phyloP scores from a whole-genome alignment of 805 yeast genomes.

The Metschnikowia vanudenii region DNA sequence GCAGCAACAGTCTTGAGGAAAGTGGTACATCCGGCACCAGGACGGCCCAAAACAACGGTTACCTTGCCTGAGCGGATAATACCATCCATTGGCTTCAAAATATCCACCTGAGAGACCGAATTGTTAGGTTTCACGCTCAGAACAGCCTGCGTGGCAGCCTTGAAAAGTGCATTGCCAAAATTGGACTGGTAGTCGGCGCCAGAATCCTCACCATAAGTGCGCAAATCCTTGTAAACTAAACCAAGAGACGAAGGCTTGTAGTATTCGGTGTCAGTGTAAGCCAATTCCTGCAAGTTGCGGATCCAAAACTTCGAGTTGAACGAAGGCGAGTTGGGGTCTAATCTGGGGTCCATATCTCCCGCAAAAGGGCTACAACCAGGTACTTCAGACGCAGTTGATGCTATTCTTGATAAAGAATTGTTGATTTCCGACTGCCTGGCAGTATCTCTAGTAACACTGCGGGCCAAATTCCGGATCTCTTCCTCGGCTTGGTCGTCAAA shows the following conservation, averaged over 20 bases:
- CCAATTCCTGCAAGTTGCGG: conserved; percentile 54
- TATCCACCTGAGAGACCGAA: conserved; percentile 36
- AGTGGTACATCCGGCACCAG: conserved; percentile 76
- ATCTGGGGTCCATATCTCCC: conserved; percentile 12
- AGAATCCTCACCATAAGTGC: conserved; percentile 62
- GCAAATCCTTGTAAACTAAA: conserved; percentile 52
- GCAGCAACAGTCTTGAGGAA: conserved; percentile 62
- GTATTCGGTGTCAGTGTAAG: conserved; percentile 54
- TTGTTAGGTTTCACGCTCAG: conserved; percentile 21
- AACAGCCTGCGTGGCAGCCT: conserved; percentile 1
- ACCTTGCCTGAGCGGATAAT: conserved; percentile 58
- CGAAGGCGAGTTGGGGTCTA: conserved; percentile 56
- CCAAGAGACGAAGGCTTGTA: conserved; percentile 61
- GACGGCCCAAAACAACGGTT: conserved; percentile 71
- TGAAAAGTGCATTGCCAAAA: conserved; percentile 38
- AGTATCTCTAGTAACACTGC: conserved; percentile 25
- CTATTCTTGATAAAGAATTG: conserved; percentile 21
- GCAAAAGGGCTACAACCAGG: conserved; percentile 15
- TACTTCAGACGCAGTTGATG: conserved; percentile 40
- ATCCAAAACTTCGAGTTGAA: conserved; percentile 66
- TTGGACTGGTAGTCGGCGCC: conserved; percentile 67
- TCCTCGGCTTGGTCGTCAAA: conserved; percentile 32
- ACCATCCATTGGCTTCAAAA: conserved; percentile 67
- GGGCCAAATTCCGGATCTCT: conserved; percentile 41
- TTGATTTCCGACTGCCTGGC: conserved; percentile 22